Evolutionary conservation across 2,329 filamentous ascomycete genomes (phyloP), one percentile per base, ranked within the genome.

Genomic region (Aspergillus latus): DNA sequence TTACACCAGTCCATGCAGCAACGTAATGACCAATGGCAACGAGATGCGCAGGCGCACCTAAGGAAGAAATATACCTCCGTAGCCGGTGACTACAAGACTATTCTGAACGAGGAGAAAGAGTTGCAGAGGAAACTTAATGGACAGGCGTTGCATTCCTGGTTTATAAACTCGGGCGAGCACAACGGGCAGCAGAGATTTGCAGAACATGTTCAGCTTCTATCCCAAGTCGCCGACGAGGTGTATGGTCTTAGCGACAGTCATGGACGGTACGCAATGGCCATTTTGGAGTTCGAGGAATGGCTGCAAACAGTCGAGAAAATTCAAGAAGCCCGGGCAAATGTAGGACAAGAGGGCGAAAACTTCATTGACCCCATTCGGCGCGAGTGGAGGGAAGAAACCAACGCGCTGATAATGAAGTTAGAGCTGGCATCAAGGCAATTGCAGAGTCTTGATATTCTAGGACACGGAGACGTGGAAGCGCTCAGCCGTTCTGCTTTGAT

Each of bases 161-260:
- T 69, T 10, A 66, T 67, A 21, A 74, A 73, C 55, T 67, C 62
- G 36, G 59, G 50, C 30, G 64, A 67, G 13, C 62, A 66, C 52
- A 63, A 58, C 48, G 66, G 66, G 7, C 62, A 62, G 6, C 64
- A 67, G 30, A 64, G 63, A 5, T 73, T 75, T 53, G 50, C 67
- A 2, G 68, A 68, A 47, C 74, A 77, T 53, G 67, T 76, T 21
- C 73, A 74, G 52, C 64, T 66, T 16, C 62, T 77, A 16, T 77
- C 75, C 2, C 70, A 69, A 26, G 58, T 74, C n/a, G 58, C 74
- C 5, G 73, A 75, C 59, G 73, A 76, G 15, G 61, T 75, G 8
- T 67, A 68, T 4, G 66, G 72, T 47, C 57, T 76, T n/a, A 63
- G 63, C 2, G 63, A 66, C 13, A 58, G 59, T 3, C 44, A 55